Evolutionary conservation across 352 stramenopile genomes (phyloP), one percentile per base, ranked within the genome.

Genomic region (Phytophthora pinifolia): DNA sequence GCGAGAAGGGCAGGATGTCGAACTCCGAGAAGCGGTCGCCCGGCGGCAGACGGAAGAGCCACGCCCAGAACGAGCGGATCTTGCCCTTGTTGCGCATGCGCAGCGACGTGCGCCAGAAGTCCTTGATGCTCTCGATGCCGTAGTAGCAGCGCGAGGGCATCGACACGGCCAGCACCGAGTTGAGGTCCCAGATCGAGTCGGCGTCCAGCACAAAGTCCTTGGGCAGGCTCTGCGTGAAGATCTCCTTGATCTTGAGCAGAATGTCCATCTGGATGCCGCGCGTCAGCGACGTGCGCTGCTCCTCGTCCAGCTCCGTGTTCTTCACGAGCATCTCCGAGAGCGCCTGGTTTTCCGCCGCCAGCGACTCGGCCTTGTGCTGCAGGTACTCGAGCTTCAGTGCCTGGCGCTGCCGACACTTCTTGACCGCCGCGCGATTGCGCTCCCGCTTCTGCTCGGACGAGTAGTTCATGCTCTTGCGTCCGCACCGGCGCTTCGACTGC

Each of bases 41-140:
- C 0, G 83, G 83, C 6, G 78, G 78, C 32, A 92, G 46, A 0
- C 83, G 83, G 52, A 92, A 92, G 3, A 92, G 62, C 83, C 83
- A 92, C 7, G 79, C 83, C 83, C 83, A 92, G 62, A 92, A 92
- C 38, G 79, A 90, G 13, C 83, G 79, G 61, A 92, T 92, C 62
- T 92, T 92, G 64, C 83, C 83, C 62, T 92, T 92, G 67, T 92
- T 92, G 59, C 83, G 79, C 83, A 92, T 92, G 2, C 83, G 78
- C 43, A 92, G 60, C 31, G 79, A 90, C 22, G 83, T 92, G 33
- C 79, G 77, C 83, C 83, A 92, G 48, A 92, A 92, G 36, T 92
- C 83, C 57, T 92, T 92, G 63, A 92, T 92, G 58, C 79, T 90
- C 52, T 92, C 83, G 36, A 92, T 88, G 36, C 83, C 83, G 35